These are phyloP conservation scores for Russula ochroleuca DNA, from an alignment of 768 basidiomycete species.

Conservation along the genomic window DNA sequence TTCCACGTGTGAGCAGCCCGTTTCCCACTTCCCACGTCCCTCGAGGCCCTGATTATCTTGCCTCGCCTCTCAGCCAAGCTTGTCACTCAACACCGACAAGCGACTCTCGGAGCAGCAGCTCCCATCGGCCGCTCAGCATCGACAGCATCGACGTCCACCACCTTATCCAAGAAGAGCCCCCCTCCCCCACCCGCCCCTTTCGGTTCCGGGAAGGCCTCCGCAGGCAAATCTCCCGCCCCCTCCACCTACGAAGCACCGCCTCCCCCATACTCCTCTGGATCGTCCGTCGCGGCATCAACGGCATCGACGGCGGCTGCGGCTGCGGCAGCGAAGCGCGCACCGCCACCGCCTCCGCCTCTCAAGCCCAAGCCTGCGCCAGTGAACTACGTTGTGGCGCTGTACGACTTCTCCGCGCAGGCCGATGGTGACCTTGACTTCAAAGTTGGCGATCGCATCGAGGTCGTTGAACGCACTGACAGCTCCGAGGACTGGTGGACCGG, in stretches of 20 bases:
- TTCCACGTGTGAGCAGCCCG: constrained; percentile 65
- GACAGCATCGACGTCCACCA: constrained; percentile 28
- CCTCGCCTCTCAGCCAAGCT: constrained; percentile 49
- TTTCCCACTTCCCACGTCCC: neutral
- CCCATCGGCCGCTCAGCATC: constrained; percentile 23
- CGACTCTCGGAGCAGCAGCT: neutral
- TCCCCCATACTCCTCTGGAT: constrained; percentile 37
- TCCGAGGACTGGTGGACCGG: constrained; percentile 99
- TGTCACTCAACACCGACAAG: constrained; percentile 50
- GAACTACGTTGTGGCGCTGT: constrained; percentile 86
- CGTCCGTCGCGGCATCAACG: constrained; percentile 33
- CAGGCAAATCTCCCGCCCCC: constrained; percentile 33
- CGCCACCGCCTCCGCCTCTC: constrained; percentile 88
- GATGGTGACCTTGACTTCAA: constrained; percentile 90
- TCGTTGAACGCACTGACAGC: constrained; percentile 76
- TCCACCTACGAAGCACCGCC: constrained; percentile 37
- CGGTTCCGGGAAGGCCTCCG: constrained; percentile 46
- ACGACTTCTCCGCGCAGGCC: constrained; percentile 93
- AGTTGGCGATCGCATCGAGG: constrained; percentile 85
- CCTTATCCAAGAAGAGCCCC: constrained; percentile 31
- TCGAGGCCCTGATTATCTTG: neutral
- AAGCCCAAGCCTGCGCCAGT: constrained; percentile 70
- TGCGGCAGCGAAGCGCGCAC: constrained; percentile 62
- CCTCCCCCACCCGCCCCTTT: constrained; percentile 34
- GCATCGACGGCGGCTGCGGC: constrained; percentile 38